Evolutionary conservation across 2,329 filamentous ascomycete genomes (phyloP).

Genomic region (Escovopsis weberi): DNA sequence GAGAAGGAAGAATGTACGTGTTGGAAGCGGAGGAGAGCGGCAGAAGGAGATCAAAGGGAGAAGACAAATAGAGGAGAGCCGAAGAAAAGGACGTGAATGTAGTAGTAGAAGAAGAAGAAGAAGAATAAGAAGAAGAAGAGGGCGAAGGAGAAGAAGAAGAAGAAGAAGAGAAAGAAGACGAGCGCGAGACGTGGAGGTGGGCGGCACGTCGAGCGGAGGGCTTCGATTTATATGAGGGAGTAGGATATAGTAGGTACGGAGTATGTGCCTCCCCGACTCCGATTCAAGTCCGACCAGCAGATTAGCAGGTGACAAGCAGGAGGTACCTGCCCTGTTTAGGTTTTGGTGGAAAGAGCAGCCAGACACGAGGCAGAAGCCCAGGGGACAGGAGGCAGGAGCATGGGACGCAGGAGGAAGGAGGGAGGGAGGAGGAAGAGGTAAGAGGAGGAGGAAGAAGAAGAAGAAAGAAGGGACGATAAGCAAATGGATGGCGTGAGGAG

Average conservation of each 20-base stretch:
- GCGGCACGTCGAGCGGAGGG: slow-evolving; percentile 1
- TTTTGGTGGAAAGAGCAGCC: no score
- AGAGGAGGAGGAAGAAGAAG: slow-evolving; percentile 4
- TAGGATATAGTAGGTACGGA: no score
- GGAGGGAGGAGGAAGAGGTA: slow-evolving; percentile 10
- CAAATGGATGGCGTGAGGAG: neutral
- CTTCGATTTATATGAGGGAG: no score
- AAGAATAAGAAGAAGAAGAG: neutral
- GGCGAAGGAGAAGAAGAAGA: neutral
- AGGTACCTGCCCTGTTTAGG: no score
- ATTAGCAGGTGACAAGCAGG: no score
- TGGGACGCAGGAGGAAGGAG: neutral
- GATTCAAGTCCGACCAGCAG: no score
- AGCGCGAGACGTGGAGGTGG: neutral
- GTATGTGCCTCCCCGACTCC: no score
- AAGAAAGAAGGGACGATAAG: slow-evolving; percentile 2
- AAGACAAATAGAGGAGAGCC: neutral
- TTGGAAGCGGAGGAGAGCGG: neutral
- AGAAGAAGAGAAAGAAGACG: neutral
- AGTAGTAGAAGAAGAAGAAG: neutral
- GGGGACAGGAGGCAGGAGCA: neutral
- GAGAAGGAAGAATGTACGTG: neutral
- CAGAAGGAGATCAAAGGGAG: neutral
- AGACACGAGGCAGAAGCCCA: no score
- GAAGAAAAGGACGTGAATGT: neutral